A percentile compares a stretch with the other conserved stretches of the same genome.
These are phyloP conservation scores for Eremothecium gossypii DNA, from an alignment of 1,139 yeast genomes.

Conservation along the genomic window DNA sequence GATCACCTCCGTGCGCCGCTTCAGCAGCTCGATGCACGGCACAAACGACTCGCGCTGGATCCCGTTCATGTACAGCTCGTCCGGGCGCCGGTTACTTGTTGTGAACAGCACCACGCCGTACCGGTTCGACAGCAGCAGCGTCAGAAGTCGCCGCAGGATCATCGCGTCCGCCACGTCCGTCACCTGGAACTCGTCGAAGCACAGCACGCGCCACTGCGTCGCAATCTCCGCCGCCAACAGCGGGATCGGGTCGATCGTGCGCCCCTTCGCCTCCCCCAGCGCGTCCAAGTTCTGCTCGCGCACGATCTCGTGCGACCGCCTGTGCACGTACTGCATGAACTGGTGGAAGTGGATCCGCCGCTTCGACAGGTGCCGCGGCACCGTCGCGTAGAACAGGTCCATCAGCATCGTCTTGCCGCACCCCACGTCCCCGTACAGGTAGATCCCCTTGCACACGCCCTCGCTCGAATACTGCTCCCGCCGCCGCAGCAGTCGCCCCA, in stretches of 20 bases:
- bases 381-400: slow-evolving; percentile 84
- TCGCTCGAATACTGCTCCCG: slow-evolving; percentile 16
- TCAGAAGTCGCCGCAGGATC: slow-evolving; percentile 70
- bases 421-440: slow-evolving; percentile 94
- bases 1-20: slow-evolving; percentile 64
- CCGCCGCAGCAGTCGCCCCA: slow-evolving; percentile 24
- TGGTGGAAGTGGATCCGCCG: slow-evolving; percentile 88
- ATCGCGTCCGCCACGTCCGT: slow-evolving; percentile 98
- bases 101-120: slow-evolving; percentile 85
- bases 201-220: slow-evolving; percentile 61
- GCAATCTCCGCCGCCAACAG: slow-evolving; percentile 79
- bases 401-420: slow-evolving; percentile 97
- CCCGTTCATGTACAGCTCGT: slow-evolving; percentile 85
- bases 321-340: slow-evolving; percentile 90
- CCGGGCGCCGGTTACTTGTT: slow-evolving; percentile 92
- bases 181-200: slow-evolving; percentile 94
- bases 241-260: slow-evolving; percentile 77
- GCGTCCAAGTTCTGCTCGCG: slow-evolving; percentile 22
- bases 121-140: slow-evolving; percentile 50
- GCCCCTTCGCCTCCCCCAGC: slow-evolving; percentile 33
- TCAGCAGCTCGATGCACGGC: slow-evolving; percentile 80
- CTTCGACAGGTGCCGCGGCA: slow-evolving; percentile 69
- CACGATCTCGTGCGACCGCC: slow-evolving; percentile 64
- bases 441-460: slow-evolving; percentile 65
- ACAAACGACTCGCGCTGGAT: slow-evolving; percentile 84